Base-by-base conservation (phyloP, 352 stramenopile species). In the Globisporangium radiosum region DNA sequence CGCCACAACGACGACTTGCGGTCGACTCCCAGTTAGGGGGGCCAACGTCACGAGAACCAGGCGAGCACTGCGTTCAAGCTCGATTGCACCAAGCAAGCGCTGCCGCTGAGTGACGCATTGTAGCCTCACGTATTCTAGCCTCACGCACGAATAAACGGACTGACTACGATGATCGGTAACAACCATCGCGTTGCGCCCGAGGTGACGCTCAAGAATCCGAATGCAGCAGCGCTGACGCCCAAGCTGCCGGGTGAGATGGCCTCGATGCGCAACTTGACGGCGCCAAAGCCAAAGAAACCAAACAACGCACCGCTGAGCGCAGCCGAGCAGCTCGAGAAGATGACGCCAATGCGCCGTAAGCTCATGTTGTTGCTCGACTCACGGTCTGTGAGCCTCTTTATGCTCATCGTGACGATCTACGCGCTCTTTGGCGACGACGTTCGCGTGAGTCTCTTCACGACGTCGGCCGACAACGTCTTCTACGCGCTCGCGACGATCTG, bases 361-460 rank as follows among this genome's bases (percentile, higher is more conserved):
- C 69, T 78, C 19, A 52, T 80, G 48, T 42, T 44, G 4, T 4
- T 93, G 40, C 71, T 97, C 53, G 87, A 97, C 54, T 81, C 87
- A 50, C 81, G 81, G 33, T 81, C 64, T 57, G 87, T 81, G 57
- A 90, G 78, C 4, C 65, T 90, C 14, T 62, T 90, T 52, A 97
- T 98, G 85, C 85, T 95, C 8, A 4, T 96, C 8, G 75, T 97
- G 47, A 98, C 92, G 8, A 66, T 97, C 44, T 98, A 96, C 70
- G 90, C 89, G 39, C 81, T 98, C 25, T 98, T 97, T 52, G 82
- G 87, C 19, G 90, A 97, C 64, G 92, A 98, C 69, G 78, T 98
- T 36, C 76, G 88, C n/a, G 60, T 96, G 19, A 82, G 88, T 19
- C 54, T 78, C 45, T 88, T 94, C 54, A 62, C 68, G n/a, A 76